Base-by-base conservation (phyloP, 176 grass and related monocot genomes). In the Rhynchospora pubera region DNA sequence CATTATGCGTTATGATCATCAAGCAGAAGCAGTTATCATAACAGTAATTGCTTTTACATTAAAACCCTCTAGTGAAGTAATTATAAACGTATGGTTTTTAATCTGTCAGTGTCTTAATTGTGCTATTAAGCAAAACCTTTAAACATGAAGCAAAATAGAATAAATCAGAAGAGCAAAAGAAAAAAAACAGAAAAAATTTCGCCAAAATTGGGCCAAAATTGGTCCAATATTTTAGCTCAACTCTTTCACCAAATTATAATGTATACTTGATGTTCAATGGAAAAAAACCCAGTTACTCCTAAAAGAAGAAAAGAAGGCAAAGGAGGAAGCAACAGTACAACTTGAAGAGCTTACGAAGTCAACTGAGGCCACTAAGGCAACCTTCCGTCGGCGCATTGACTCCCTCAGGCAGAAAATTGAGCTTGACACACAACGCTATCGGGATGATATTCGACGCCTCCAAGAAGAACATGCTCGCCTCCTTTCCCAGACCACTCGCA, bases 371-470 rank as follows among this genome's bases (percentile, higher is more conserved):
- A 65, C 61, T 21, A 82, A 82, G 16, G 59, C 44, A 6, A 65
- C 45, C 8, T 62, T 50, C 23, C 43, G 62, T 9, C 45, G 61
- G 47, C 79, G 44, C 32, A 82, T 82, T 51, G 79, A 82, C 59
- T 82, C 61, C 60, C 79, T 82, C 7, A 43, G 79, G 59, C 61
- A 82, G 79, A 82, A 82, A 67, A 82, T 58, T 30, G 62, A 82
- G 19, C 62, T 82, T 0, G 79, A 82, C 13, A 23, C 79, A 34
- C 79, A 82, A n/a, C 42, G 79, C 10, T 82, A 65, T 22, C 59
- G 58, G n/a, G 79, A 82, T 65, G 79, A 82, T 65, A 82, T 82
- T 26, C 79, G 43, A 30, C 61, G 79, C 46, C 79, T 82, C 7
- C 61, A 82, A 65, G 79, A 82, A 82, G 79, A 82, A 13, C 79